Base-by-base conservation (phyloP, 805 yeast species). In the Yamadazyma paraphyllophila region DNA sequence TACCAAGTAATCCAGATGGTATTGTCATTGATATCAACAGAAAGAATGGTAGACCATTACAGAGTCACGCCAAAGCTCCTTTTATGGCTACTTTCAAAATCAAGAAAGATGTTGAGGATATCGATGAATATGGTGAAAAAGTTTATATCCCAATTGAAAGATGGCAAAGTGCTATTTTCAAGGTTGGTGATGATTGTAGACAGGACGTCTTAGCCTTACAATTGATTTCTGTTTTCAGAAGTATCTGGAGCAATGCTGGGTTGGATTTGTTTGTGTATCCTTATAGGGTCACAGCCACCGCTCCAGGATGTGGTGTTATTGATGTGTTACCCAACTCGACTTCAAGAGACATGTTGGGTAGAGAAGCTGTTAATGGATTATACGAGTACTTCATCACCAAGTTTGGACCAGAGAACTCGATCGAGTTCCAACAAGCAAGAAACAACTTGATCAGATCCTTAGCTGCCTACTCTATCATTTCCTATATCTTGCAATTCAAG, bases 241-340 rank as follows among this genome's bases (percentile, higher is more conserved):
- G 92, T 36, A 88, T 94, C 43, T 94, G 97, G 95, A 80, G 81
- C 50, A 78, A 81, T 52, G 82, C 87, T 10, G 98, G 98, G 1
- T 73, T 94, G 50, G 98, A 94, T 63, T 78, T 92, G 36, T 94
- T 76, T 65, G 95, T 94, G 20, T 95, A 81, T 68, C 99, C 99
- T 1, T 80, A 94, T 66, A 73, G 97, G 53, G 99, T 94, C 20
- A 91, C 97, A 0, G 99, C 99, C 1, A 94, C 99, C 8, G 97
- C 96, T 2, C 98, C 99, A 1, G 99, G 99, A 0, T 91, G 98
- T 71, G 99, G 99, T 66, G 96, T 94, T 36, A 94, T 94, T 69
- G 99, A 95, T 63, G 99, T 95, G 27, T 76, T 94, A 53, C 99
- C 99, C 29, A 88, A 92, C 61, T 85, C 97, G 5, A 84, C 89